Base-by-base conservation (phyloP, 257 asterid genomes). In the Echites panduratus region DNA sequence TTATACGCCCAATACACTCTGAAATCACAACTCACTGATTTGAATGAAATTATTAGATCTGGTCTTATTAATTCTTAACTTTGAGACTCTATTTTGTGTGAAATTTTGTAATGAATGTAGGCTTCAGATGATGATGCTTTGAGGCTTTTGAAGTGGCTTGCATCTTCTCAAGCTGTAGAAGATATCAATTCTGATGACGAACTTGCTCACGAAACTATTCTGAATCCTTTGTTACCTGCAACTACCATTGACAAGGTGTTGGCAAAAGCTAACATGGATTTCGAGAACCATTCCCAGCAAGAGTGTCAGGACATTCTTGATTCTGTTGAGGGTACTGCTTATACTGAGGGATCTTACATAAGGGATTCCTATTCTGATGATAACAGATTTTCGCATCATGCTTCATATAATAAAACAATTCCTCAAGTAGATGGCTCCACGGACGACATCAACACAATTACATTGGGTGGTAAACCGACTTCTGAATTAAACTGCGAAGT, bases 281-380 rank as follows among this genome's bases (percentile, higher is more conserved):
- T 87, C 49, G 92, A 87, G 89, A 87, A 83, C 85, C 93, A 86
- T 78, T 91, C 98, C 76, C 99, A 91, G 84, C 91, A 85, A 83
- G 98, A 94, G 88, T 91, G 97, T 84, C 96, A 88, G 83, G 99
- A 94, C 84, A 94, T 94, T 81, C 99, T 94, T 73, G 97, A 91
- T 85, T 88, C 97, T 70, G 77, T 93, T 73, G 91, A 70, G 40
- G 85, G 83, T 81, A 68, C 81, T 73, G 49, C 68, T 68, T 66
- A 77, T 72, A 71, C 56, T 75, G 93, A 91, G 83, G 93, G 79
- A 67, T 82, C 70, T 26, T 69, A 75, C 26, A 80, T 74, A 73
- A 84, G 81, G 68, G 68, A 75, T 47, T 72, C 79, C 71, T 61
- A 72, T 70, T 77, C 81, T 66, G 73, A 68, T 32, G 74, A 79